These are phyloP conservation scores for Penicillium sp. DNA, from an alignment of 2,329 filamentous ascomycete genomes.

Conservation along the genomic window DNA sequence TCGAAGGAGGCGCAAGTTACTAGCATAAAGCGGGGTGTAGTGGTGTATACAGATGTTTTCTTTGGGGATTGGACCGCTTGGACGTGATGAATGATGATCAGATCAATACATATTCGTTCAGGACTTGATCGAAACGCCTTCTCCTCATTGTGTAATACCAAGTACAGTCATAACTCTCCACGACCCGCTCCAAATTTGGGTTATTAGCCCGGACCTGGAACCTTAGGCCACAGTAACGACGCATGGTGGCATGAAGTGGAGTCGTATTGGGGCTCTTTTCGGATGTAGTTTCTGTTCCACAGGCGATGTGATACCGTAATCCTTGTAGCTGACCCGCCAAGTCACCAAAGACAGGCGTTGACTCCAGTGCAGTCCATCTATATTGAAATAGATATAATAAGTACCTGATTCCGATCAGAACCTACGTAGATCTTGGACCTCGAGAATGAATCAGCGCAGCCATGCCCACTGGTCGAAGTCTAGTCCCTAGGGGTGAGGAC, in stretches of 20 bases:
- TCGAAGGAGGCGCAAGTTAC: background rate
- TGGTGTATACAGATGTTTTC: background rate
- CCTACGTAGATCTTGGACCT: background rate
- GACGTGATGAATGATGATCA: conserved; percentile 4
- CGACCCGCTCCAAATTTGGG: background rate
- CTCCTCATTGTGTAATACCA: background rate
- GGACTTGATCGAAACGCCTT: background rate
- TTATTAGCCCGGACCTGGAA: background rate
- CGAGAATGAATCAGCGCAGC: background rate
- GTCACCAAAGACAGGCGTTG: background rate
- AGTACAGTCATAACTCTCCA: background rate
- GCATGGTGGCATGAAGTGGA: background rate
- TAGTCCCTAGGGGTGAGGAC: background rate
- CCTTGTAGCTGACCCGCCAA: background rate
- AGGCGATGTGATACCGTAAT: background rate
- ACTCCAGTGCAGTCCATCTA: background rate
- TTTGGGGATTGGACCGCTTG: background rate
- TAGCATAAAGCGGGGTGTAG: background rate
- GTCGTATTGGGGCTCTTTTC: background rate
- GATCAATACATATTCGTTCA: background rate
- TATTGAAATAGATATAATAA: background rate
- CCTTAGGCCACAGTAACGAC: background rate
- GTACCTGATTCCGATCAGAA: background rate
- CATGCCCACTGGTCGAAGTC: background rate
- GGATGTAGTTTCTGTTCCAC: background rate